phyloP scores from a whole-genome alignment of 2,329 filamentous ascomycete species.

The Davidsoniella australis region DNA sequence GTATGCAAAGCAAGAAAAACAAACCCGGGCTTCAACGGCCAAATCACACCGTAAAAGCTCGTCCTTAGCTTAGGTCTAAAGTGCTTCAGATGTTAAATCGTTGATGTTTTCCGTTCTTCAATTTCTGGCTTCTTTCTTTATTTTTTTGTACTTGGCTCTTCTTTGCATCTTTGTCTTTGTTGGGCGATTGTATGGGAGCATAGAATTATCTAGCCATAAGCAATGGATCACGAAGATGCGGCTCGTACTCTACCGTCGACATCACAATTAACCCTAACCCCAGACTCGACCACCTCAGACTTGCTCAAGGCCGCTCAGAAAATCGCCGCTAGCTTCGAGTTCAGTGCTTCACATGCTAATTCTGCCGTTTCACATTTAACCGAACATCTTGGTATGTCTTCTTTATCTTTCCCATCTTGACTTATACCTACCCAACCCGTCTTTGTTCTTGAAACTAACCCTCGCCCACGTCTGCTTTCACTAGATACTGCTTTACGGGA shows the following conservation, averaged over 20 bases:
- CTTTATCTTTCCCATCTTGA: neutral
- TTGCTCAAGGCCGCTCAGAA: neutral
- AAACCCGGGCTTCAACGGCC: conserved; percentile 7
- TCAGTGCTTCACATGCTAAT: neutral
- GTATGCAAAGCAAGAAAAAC: no score
- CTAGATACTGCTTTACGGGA: conserved; percentile 34
- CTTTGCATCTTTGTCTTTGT: no score
- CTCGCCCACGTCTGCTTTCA: neutral
- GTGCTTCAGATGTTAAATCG: no score
- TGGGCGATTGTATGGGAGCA: no score
- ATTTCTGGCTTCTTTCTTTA: neutral
- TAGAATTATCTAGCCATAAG: no score
- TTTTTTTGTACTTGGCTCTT: neutral
- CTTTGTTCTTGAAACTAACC: neutral
- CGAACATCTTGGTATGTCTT: conserved; percentile 4
- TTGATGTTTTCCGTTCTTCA: no score
- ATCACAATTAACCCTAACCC: no score
- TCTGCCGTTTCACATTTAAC: conserved; percentile 4
- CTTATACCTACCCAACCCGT: neutral
- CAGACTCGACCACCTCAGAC: neutral
- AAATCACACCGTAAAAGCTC: no score
- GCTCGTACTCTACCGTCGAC: no score
- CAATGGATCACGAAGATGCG: neutral
- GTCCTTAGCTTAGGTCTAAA: no score
- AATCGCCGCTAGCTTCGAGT: conserved; percentile 1